phyloP scores from a whole-genome alignment of 2,329 filamentous ascomycete species.

The Xylariales sp. region DNA sequence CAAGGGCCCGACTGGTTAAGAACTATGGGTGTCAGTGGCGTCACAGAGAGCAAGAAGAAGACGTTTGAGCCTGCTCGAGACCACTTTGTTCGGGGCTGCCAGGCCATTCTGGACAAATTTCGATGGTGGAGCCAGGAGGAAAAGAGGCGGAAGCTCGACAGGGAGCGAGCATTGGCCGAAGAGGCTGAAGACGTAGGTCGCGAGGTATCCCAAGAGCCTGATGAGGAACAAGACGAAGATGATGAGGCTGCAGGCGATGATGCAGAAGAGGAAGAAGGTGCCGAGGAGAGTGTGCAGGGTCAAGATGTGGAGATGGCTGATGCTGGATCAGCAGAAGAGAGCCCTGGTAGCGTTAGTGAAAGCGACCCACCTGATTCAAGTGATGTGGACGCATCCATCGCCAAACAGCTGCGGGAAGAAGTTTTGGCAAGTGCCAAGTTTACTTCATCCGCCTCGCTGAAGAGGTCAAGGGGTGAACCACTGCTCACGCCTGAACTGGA shows the following conservation, averaged over 20 bases:
- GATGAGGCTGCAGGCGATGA: conserved; percentile 15
- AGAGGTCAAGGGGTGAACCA: conserved; percentile 17
- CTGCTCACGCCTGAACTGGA: conserved; percentile 27
- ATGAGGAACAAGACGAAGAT: conserved; percentile 34
- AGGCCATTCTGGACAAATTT: conserved; percentile 82
- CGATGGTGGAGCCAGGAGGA: conserved; percentile 85
- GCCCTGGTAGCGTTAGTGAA: conserved; percentile 30
- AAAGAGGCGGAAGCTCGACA: conserved; percentile 73
- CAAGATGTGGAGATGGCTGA: conserved; percentile 30
- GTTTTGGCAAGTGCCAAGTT: conserved; percentile 34
- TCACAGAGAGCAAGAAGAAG: conserved; percentile 83
- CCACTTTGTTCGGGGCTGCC: conserved; percentile 80
- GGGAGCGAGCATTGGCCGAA: conserved; percentile 57
- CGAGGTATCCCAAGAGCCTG: too few species aligned
- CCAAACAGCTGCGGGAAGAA: conserved; percentile 73
- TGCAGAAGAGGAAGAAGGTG: conserved; percentile 13
- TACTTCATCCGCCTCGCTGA: conserved; percentile 15
- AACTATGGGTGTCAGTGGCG: conserved; percentile 80
- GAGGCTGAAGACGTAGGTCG: conserved; percentile 38
- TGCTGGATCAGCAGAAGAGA: conserved; percentile 17
- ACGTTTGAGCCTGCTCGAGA: conserved; percentile 80
- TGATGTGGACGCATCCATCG: conserved; percentile 67
- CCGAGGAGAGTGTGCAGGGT: conserved; percentile 9
- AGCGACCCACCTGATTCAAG: conserved; percentile 59
- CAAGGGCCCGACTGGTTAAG: conserved; percentile 91